Evolutionary conservation across 2,329 filamentous ascomycete species (phyloP), one percentile per base, ranked within the genome.

Genomic region (Trichoderma arundinaceum): DNA sequence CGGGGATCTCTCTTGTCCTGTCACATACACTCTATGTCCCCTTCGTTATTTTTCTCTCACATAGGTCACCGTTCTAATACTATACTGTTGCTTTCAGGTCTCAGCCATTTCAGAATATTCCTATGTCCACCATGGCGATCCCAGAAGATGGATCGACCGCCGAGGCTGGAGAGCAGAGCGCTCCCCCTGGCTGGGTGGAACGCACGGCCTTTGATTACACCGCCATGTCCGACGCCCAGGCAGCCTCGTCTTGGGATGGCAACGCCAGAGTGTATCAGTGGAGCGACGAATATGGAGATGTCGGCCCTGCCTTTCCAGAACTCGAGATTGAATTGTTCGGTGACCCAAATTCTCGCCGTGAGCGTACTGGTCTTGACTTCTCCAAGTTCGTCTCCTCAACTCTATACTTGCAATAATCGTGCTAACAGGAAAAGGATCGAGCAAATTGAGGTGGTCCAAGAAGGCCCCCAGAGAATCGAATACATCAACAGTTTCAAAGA

Each of bases 201-300:
- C 78, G 77, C 0, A 74, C 77, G 2, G 76, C 80, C 0, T 81
- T 83, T 70, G 79, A 87, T 71, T 88, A 88, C 73, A 72, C 75
- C 13, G 69, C 75, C 4, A 41, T 74, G 49, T 39, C 67, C 1
- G 46, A 67, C 4, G 65, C 58, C 3, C 67, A 72, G 5, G 61
- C 52, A 4, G 44, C 57, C 7, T 72, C 72, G 10, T 72, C 75
- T 2, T 87, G 83, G 78, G 85, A 83, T 13, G 76, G 80, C 43
- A 85, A 85, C 63, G 89, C 87, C n/a, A 79, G 75, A 0, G 82
- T 90, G 49, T 98, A 98, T 71, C 87, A 94, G 73, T 98, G 91
- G 90, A 84, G 88, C 17, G 92, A 93, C 10, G 92, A 96, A 2
- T 91, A 85, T 70, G 95, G 94, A 2, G 94, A 98, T 46, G 82